Percentiles rank a stretch among this genome's conserved stretches.
Conservation (phyloP, 2,329 filamentous ascomycete species). For the Aspergillus fumigatus region DNA sequence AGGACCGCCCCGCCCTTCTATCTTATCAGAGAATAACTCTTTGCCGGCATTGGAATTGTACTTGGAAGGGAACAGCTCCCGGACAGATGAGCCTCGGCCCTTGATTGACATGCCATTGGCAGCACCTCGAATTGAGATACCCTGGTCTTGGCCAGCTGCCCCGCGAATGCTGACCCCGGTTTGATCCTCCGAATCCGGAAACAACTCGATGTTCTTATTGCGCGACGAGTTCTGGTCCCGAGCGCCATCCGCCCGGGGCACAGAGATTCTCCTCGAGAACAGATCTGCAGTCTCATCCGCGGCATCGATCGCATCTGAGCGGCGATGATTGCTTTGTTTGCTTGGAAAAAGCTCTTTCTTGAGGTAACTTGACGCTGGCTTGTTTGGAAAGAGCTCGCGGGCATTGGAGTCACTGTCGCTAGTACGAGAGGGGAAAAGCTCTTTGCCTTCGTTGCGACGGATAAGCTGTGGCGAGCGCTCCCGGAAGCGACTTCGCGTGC, state of each 20-base stretch:
- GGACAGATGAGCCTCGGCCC: slow-evolving; percentile 61
- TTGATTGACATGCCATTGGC: slow-evolving; percentile 62
- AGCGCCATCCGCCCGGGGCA: slow-evolving; percentile 47
- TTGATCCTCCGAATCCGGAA: slow-evolving; percentile 31
- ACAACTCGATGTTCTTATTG: slow-evolving; percentile 35
- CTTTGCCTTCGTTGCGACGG: slow-evolving; percentile 42
- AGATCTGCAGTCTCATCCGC: slow-evolving; percentile 52
- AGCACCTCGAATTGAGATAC: slow-evolving; percentile 36
- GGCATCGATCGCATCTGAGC: slow-evolving; percentile 50
- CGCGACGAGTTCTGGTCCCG: slow-evolving; percentile 20
- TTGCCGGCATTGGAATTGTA: slow-evolving; percentile 57
- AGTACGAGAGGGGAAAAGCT: slow-evolving; percentile 55
- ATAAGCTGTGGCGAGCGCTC: slow-evolving; percentile 38
- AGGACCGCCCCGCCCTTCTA: slow-evolving; percentile 54
- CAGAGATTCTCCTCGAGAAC: slow-evolving; percentile 46
- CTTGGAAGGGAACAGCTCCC: slow-evolving; percentile 66
- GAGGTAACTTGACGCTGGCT: slow-evolving; percentile 38
- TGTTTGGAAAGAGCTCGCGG: slow-evolving; percentile 46
- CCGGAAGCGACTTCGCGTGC: slow-evolving; percentile 37
- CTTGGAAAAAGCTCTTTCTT: slow-evolving; percentile 58
- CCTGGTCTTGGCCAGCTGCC: slow-evolving; percentile 42
- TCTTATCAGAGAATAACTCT: slow-evolving; percentile 62
- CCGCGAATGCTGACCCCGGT: slow-evolving; percentile 58
- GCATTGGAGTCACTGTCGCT: slow-evolving; percentile 31
- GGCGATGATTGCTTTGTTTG: slow-evolving; percentile 43